Evolutionary conservation across 768 basidiomycete species (phyloP), one percentile per base, ranked within the genome.

Genomic region (Lactifluus subvellereus): DNA sequence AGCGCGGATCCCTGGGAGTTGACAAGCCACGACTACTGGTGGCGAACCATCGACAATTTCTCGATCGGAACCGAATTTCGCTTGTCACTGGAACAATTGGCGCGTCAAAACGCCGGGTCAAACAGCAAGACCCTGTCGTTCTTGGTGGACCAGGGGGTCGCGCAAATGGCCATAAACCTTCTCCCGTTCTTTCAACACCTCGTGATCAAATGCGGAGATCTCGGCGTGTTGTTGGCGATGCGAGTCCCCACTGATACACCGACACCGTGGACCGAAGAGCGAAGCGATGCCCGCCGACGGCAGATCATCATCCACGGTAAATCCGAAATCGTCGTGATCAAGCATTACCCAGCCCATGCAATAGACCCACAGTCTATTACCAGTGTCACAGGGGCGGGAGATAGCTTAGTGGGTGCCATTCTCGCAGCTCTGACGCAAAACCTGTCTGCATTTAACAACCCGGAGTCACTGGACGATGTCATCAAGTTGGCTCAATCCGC

Each of bases 331-430:
- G 70, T 92, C 8, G 79, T 90, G 6, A 52, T 95, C 35, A 84
- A 85, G 47, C 89, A 94, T 71, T 93, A 88, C 72, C 83, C 90
- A 11, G 79, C 91, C 16, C 74, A 82, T 10, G 69, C 63, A 4
- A 67, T 83, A 6, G 53, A 69, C 4, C 38, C 66, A 6, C 71
- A 72, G 16, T 69, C 72, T 30, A 68, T 77, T 10, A 74, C 87
- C 22, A 94, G 87, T 67, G 91, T 92, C 9, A 98, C 95, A 0
- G 96, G 96, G 1, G 94, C 91, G 1, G 95, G 95, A 0, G 95
- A 98, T 74, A 87, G 91, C 3, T 82, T 97, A 30, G 94, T 91
- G 1, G 95, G 94, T 6, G 84, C 88, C 1, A 70, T 97, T 35
- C 73, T 95, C n/a, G 88, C 92, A 6, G 76, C 77, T 9, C 73